phyloP scores from a whole-genome alignment of 2,329 filamentous ascomycete species.

The Alternaria sp. region DNA sequence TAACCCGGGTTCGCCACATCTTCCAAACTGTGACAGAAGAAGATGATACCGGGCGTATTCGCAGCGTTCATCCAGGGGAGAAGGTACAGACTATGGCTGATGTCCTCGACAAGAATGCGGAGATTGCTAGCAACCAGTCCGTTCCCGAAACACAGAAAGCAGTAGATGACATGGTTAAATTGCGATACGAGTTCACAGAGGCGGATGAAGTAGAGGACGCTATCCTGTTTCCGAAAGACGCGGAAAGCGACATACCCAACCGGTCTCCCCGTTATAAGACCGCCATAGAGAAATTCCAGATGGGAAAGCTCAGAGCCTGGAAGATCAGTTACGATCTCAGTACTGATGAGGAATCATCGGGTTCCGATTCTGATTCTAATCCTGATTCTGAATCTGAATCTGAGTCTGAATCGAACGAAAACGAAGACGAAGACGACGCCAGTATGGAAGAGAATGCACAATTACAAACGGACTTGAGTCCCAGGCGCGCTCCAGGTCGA shows the following conservation, averaged over 20 bases:
- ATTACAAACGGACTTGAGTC: neutral
- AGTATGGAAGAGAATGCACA: constrained; percentile 9
- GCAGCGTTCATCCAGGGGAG: constrained; percentile 50
- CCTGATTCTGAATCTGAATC: neutral
- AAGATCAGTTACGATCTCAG: constrained; percentile 28
- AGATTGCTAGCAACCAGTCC: constrained; percentile 17
- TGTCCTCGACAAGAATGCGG: constrained; percentile 30
- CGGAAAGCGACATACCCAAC: constrained; percentile 24
- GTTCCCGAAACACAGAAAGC: constrained; percentile 16
- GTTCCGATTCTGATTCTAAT: constrained; percentile 13
- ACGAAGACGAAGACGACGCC: constrained; percentile 8
- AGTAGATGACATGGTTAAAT: constrained; percentile 26
- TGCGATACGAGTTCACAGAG: constrained; percentile 46
- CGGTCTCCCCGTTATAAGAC: constrained; percentile 27
- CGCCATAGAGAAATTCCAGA: constrained; percentile 35
- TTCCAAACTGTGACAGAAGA: constrained; percentile 51
- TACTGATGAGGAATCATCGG: constrained; percentile 26
- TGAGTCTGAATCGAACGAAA: neutral
- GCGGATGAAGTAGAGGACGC: constrained; percentile 53
- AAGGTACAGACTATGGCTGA: constrained; percentile 47
- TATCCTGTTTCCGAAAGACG: constrained; percentile 52
- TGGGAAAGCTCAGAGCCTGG: constrained; percentile 6
- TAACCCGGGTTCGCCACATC: constrained; percentile 44
- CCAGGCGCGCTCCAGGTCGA: constrained; percentile 5
- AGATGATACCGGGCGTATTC: constrained; percentile 42